Evolutionary conservation across 495 filamentous ascomycete genomes (phyloP), one percentile per base, ranked within the genome.

Genomic region (Oidiodendron maius): DNA sequence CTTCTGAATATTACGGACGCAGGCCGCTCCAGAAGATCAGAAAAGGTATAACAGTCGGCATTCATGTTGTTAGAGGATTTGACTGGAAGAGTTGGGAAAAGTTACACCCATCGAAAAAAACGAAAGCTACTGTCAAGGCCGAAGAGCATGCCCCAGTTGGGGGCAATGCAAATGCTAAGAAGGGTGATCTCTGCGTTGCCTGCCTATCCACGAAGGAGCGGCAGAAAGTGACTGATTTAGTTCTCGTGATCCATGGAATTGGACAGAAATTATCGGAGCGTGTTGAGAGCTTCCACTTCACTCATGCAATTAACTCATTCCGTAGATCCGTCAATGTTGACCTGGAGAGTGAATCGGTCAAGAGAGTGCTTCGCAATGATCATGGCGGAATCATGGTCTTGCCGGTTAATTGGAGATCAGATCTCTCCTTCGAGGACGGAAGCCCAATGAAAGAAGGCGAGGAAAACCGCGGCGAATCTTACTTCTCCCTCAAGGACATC

Each of bases 251-350:
- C 37, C 93, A 98, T 61, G 93, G 91, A 11, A 96, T 98, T 42
- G 93, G 93, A 0, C 93, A 98, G 62, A 96, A 97, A 60, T 70
- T 97, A n/a, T 93, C 89, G 0, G 89, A 98, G 56, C 76, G 91
- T 13, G 85, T 98, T 40, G 93, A 97, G 61, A 96, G 89, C 61
- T 98, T 87, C 56, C 86, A 96, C 58, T 98, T 98, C 60, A 97
- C 93, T 0, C 90, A 96, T 61, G 85, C 87, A 3, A 91, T 96
- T 59, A 96, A 96, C 57, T 75, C 82, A 0, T 90, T 98, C 50
- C 80, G 93, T n/a, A 78, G 91, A 46, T 75, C 82, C 11, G 71
- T 97, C 40, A 95, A 96, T 53, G 71, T 91, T 40, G 91, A 97
- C 60, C 74, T 95, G 21, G 79, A 79, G 30, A 87, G 73, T 45